Conservation (phyloP, 345 rosid species). For the Excoecaria agallocha region DNA sequence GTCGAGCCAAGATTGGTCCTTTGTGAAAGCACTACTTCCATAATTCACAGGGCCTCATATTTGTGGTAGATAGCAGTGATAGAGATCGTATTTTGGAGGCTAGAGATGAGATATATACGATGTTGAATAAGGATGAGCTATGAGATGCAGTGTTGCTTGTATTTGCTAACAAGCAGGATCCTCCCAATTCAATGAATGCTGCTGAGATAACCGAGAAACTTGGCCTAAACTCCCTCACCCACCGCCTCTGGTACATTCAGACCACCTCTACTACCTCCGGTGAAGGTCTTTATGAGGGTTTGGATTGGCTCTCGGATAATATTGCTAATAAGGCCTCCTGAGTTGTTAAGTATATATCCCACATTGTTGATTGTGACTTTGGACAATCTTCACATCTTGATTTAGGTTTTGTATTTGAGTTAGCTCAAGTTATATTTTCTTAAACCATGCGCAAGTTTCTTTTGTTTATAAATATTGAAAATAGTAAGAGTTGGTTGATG, state of each 20-base stretch:
- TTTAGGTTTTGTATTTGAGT: no score
- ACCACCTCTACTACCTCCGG: conserved; percentile 20
- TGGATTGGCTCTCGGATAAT: conserved; percentile 24
- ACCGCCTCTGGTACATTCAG: conserved; percentile 27
- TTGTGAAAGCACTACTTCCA: conserved; percentile 67
- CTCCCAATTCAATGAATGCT: conserved; percentile 26
- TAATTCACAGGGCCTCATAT: conserved; percentile 63
- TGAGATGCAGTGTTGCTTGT: conserved; percentile 23
- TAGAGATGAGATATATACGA: conserved; percentile 45
- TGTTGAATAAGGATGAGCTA: conserved; percentile 14
- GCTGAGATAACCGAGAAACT: conserved; percentile 20
- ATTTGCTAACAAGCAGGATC: conserved; percentile 25
- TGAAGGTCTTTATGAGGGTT: conserved; percentile 19
- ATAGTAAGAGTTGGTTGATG: no score
- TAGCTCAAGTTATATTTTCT: no score
- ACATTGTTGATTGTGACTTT: no score
- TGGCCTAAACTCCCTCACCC: conserved; percentile 14
- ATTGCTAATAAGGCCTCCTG: conserved; percentile 14
- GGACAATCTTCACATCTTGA: no score
- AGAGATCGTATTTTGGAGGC: conserved; percentile 57
- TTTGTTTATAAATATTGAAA: no score
- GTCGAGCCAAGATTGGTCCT: conserved; percentile 46
- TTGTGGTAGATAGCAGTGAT: conserved; percentile 68
- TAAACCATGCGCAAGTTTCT: no score
- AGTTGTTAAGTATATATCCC: no score